Evolutionary conservation across 176 grass and related monocot species (phyloP).

Genomic region (Zizania latifolia): DNA sequence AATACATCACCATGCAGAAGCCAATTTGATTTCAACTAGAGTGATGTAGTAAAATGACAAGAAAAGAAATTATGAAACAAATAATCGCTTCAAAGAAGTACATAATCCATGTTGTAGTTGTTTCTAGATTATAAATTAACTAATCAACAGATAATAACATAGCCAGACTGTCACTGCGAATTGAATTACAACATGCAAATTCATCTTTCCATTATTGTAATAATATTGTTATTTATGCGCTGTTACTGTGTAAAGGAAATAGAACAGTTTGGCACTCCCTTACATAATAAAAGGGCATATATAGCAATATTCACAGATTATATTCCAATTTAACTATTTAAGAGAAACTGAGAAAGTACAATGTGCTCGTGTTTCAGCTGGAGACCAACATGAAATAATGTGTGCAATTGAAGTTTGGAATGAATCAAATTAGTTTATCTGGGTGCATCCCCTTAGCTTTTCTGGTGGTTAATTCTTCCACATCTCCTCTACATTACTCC

Average conservation of each 20-base stretch:
- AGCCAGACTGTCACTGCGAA: background rate
- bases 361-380: background rate
- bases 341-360: background rate
- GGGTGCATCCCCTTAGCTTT: background rate
- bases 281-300: background rate
- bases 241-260: background rate
- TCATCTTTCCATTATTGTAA: too few relatives aligned
- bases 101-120: background rate
- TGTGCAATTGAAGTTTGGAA: background rate
- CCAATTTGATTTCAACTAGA: background rate
- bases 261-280: background rate
- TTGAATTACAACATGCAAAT: background rate
- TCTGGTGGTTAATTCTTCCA: background rate
- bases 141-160: background rate
- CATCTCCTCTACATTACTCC: background rate
- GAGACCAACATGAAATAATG: background rate
- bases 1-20: background rate
- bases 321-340: constrained; percentile 11
- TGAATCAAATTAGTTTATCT: background rate
- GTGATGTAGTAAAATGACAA: constrained; percentile 5
- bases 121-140: background rate
- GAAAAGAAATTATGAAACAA: background rate
- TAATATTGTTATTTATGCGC: too few relatives aligned
- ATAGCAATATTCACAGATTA: background rate
- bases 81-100: background rate